A percentile compares a stretch with the other conserved stretches of the same genome.
These are phyloP conservation scores for Bolboschoenoplectus hybrid DNA, from an alignment of 202 grass and related monocot species.

Conservation along the genomic window DNA sequence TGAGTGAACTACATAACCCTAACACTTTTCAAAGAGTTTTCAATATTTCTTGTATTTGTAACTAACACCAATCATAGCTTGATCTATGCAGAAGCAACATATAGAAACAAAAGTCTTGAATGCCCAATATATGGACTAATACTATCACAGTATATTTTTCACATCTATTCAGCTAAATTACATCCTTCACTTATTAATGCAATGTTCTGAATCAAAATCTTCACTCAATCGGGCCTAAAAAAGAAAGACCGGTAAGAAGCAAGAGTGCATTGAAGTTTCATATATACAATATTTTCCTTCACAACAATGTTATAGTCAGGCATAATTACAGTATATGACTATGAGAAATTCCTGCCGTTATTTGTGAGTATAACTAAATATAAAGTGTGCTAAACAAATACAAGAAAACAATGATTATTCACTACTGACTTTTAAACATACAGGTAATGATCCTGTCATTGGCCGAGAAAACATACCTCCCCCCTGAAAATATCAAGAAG, in stretches of 20 bases:
- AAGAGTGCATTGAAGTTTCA: background rate
- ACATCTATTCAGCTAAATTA: background rate
- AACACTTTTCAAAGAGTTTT: background rate
- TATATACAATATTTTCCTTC: background rate
- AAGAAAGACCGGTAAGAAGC: background rate
- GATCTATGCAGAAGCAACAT: background rate
- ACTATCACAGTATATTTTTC: background rate
- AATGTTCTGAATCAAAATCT: background rate
- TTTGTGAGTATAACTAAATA: background rate
- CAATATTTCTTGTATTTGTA: slow-evolving; percentile 17
- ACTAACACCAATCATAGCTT: background rate
- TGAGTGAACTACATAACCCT: background rate
- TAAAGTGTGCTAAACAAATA: background rate
- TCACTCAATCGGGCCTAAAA: background rate
- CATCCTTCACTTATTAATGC: background rate
- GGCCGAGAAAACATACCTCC: slow-evolving; percentile 53
- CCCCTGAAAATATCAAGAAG: slow-evolving; percentile 89
- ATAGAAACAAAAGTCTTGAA: background rate
- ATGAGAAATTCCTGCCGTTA: background rate
- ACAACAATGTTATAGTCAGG: background rate
- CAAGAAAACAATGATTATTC: slow-evolving; percentile 9
- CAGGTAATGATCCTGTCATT: background rate
- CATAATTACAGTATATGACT: background rate
- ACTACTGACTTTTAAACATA: background rate
- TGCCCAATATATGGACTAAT: background rate